phyloP scores from a whole-genome alignment of 495 filamentous ascomycete species.

The Rhizodiscina lignyota region DNA sequence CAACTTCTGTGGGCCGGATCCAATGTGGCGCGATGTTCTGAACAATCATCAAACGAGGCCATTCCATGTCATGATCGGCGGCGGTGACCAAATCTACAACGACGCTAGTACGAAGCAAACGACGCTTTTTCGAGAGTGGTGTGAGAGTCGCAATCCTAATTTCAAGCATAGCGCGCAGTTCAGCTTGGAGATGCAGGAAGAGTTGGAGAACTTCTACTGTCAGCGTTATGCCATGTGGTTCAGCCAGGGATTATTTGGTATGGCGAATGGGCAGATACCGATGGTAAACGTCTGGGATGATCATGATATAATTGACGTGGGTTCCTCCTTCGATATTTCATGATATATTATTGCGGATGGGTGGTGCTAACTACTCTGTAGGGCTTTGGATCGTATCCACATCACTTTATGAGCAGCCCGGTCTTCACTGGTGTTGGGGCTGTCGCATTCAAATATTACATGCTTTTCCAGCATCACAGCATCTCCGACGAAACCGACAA shows the following conservation, averaged over 20 bases:
- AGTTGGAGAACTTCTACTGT: slow-evolving; percentile 76
- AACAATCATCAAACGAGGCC: slow-evolving; percentile 83
- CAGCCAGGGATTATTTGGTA: slow-evolving; percentile 80
- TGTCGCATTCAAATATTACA: slow-evolving; percentile 93
- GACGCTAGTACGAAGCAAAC: slow-evolving; percentile 64
- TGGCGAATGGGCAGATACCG: slow-evolving; percentile 87
- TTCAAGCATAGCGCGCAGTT: slow-evolving; percentile 64
- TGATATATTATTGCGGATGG: no score
- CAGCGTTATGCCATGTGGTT: slow-evolving; percentile 83
- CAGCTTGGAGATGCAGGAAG: slow-evolving; percentile 58
- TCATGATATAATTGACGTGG: slow-evolving; percentile 82
- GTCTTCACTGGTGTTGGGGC: slow-evolving; percentile 81
- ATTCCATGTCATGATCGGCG: slow-evolving; percentile 97
- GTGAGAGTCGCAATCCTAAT: slow-evolving; percentile 58
- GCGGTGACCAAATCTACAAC: slow-evolving; percentile 95
- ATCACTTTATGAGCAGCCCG: slow-evolving; percentile 79
- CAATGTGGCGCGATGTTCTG: slow-evolving; percentile 88
- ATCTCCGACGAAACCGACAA: slow-evolving; percentile 58
- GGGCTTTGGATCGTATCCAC: slow-evolving; percentile 83
- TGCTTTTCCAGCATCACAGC: slow-evolving; percentile 95
- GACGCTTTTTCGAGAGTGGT: slow-evolving; percentile 62
- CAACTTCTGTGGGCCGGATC: slow-evolving; percentile 78
- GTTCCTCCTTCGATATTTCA: not conserved
- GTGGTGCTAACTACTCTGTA: no score
- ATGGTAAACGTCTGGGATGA: slow-evolving; percentile 99